phyloP scores from a whole-genome alignment of 768 basidiomycete genomes.

The Hypholoma sublateritium region DNA sequence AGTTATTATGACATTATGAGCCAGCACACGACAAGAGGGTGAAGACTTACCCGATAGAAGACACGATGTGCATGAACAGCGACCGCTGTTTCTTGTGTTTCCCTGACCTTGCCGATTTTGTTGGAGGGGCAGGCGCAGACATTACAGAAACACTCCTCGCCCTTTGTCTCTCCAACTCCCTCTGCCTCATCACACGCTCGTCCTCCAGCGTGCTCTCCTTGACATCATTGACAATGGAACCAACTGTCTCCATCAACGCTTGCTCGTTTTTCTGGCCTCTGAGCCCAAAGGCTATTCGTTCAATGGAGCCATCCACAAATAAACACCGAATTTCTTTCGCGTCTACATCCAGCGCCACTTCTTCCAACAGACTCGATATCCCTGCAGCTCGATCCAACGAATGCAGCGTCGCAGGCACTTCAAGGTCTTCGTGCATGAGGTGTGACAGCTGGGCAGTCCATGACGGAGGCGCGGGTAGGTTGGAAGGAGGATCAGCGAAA shows the following conservation, averaged over 20 bases:
- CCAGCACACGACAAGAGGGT: background rate
- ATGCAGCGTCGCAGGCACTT: constrained; percentile 51
- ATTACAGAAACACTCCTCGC: constrained; percentile 20
- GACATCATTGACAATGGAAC: constrained; percentile 53
- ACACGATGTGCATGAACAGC: constrained; percentile 59
- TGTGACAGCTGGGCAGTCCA: constrained; percentile 58
- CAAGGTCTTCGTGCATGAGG: constrained; percentile 51
- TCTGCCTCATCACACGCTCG: constrained; percentile 34
- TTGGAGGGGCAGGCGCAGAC: constrained; percentile 2
- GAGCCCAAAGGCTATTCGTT: constrained; percentile 43
- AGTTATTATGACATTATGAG: background rate
- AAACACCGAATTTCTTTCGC: constrained; percentile 44
- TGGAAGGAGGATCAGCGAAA: constrained; percentile 50
- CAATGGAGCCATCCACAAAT: constrained; percentile 56
- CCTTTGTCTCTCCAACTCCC: constrained; percentile 27
- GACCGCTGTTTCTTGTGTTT: constrained; percentile 74
- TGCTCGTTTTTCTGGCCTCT: constrained; percentile 11
- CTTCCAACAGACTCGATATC: constrained; percentile 50
- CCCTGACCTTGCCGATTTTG: constrained; percentile 24
- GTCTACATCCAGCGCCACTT: constrained; percentile 63
- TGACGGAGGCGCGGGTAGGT: constrained; percentile 44
- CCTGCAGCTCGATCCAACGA: constrained; percentile 62
- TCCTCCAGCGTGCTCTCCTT: constrained; percentile 44
- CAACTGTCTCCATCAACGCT: constrained; percentile 39
- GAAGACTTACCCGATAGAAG: constrained; percentile 48